These are phyloP conservation scores for Musa troglodytarum DNA, from an alignment of 176 grass and related monocot species.

Conservation along the genomic window DNA sequence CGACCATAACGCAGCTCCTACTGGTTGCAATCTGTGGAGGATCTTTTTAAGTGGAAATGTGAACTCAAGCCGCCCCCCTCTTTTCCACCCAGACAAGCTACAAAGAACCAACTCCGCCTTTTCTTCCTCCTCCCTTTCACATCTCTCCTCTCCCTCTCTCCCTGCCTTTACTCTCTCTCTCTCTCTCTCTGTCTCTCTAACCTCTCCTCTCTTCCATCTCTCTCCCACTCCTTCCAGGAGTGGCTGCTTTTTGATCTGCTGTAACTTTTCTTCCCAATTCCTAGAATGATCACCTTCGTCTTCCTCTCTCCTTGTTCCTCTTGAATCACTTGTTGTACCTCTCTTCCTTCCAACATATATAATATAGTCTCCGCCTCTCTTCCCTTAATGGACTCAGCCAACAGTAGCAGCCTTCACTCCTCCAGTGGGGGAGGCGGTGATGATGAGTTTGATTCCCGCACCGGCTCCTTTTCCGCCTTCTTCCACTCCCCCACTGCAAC, in stretches of 20 bases:
- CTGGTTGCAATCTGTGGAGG: neutral
- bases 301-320: neutral
- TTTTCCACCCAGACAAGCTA: neutral
- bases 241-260: neutral
- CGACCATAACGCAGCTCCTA: no score
- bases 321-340: neutral
- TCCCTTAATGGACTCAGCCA: neutral
- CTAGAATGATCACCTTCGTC: neutral
- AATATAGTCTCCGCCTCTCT: no score
- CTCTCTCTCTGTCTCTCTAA: neutral
- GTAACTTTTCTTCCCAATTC: neutral
- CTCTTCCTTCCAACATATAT: neutral
- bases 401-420: neutral
- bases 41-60: constrained; percentile 5
- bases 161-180: neutral
- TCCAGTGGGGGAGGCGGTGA: neutral
- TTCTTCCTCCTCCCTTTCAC: neutral
- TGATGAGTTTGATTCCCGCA: neutral
- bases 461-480: neutral
- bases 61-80: neutral
- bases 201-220: neutral
- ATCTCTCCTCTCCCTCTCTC: neutral
- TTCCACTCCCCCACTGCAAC: neutral
- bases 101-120: no score
- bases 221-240: neutral